Base-by-base conservation (phyloP, 1,139 yeast genomes). In the Magnusiomyces clavatus region DNA sequence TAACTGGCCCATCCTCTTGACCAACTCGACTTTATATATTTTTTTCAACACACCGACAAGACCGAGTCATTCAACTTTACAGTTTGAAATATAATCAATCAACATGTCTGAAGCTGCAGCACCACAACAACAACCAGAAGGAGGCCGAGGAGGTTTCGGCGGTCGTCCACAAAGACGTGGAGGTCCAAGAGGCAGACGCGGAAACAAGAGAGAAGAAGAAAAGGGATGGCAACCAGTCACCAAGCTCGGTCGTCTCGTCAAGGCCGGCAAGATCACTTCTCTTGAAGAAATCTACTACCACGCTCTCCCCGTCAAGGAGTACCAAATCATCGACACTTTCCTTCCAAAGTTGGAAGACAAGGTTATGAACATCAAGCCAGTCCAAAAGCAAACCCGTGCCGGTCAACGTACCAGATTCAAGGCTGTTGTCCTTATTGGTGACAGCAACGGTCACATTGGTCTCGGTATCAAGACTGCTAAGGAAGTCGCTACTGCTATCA, bases 321-420 rank as follows among this genome's bases (percentile, higher is more conserved):
- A 76, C 87, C 97, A 92, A 82, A 86, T 92, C 82, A 86, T 92
- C 71, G 99, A 92, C 81, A 84, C 83, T 73, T 82, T 92, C 77
- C 83, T 92, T 72, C 98, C 98, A 73, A 85, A 80, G 72, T 85
- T 92, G 74, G 84, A 86, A 80, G 99, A 92, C 75, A 96, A 92
- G 79, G 97, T 94, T 72, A 92, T 92, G 98, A 89, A 89, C 88
- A 92, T 92, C 80, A 86, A 94, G 83, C 95, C 99, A 66, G 98
- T 92, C 68, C 99, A 92, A 81, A 92, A 92, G 85, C 99, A 92
- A 81, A 92, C 99, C 83, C 85, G 96, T 81, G 99, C 99, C 71
- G 99, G 99, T 89, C 99, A 92, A 84, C 92, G 99, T 84, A 92
- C 98, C 79, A 89, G 99, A 83, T 90, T 92, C 86, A 94, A 94